phyloP scores from a whole-genome alignment of 2,329 filamentous ascomycete genomes.

The Hymenoscyphus infarciens region DNA sequence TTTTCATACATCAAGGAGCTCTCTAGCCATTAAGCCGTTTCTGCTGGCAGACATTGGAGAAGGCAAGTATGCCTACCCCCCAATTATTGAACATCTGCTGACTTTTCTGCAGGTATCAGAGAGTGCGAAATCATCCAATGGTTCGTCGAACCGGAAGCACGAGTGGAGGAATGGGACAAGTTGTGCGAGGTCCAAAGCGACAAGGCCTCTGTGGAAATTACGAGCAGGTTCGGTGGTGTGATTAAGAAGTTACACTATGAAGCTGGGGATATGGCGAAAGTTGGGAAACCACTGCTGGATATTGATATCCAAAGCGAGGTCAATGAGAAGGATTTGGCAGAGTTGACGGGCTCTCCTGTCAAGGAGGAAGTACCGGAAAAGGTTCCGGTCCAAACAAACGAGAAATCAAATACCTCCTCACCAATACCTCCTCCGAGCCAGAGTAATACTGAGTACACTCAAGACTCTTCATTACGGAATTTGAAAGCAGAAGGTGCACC shows the following conservation, averaged over 20 bases:
- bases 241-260: conserved; percentile 97
- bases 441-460: conserved; percentile 8
- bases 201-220: conserved; percentile 89
- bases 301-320: conserved; percentile 85
- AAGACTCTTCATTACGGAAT: not conserved
- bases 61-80: conserved; percentile 46
- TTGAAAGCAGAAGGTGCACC: not conserved
- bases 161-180: conserved; percentile 96
- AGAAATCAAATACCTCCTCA: conserved; percentile 6
- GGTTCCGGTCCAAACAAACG: conserved; percentile 17
- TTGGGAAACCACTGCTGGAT: conserved; percentile 90
- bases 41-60: conserved; percentile 83
- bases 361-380: conserved; percentile 26
- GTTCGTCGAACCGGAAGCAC: conserved; percentile 95
- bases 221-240: conserved; percentile 88
- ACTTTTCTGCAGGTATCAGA: conserved; percentile 68
- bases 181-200: conserved; percentile 98
- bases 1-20: conserved; percentile 30
- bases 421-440: not conserved
- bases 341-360: conserved; percentile 35
- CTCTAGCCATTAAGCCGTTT: conserved; percentile 67
- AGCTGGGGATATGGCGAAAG: conserved; percentile 91
- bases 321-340: conserved; percentile 55
- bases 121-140: conserved; percentile 99
- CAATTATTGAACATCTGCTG: not conserved